phyloP scores from a whole-genome alignment of 2,329 filamentous ascomycete genomes.

The Amphichorda felina region DNA sequence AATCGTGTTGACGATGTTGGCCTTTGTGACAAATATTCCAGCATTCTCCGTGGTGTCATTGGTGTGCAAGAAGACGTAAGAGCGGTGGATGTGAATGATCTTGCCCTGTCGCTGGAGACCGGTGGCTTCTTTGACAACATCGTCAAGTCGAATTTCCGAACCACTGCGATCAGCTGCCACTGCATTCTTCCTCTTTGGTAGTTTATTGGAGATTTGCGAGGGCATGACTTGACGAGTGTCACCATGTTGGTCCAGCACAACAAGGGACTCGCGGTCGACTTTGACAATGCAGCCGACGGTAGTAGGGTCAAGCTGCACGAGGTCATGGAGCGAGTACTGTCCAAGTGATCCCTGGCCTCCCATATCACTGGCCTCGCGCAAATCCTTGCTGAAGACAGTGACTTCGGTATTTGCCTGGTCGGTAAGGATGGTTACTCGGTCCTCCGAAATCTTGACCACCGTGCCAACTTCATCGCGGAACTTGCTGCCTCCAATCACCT shows the following conservation, averaged over 20 bases:
- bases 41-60: conserved; percentile 76
- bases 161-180: conserved; percentile 90
- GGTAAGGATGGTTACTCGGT: conserved; percentile 83
- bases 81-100: conserved; percentile 87
- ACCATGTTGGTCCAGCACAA: conserved; percentile 83
- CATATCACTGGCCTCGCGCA: conserved; percentile 85
- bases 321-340: conserved; percentile 83
- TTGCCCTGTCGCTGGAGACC: conserved; percentile 79
- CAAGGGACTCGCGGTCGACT: conserved; percentile 85
- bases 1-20: conserved; percentile 76
- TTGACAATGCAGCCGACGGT: conserved; percentile 92
- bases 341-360: conserved; percentile 76
- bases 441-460: conserved; percentile 86
- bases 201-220: conserved; percentile 82
- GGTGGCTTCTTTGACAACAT: conserved; percentile 82
- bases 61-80: conserved; percentile 84
- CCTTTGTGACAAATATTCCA: conserved; percentile 78
- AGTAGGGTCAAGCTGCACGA: conserved; percentile 85
- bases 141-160: conserved; percentile 82
- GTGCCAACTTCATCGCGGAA: conserved; percentile 94
- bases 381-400: conserved; percentile 94
- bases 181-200: conserved; percentile 69
- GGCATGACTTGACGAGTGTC: conserved; percentile 73
- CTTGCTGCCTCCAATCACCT: conserved; percentile 91
- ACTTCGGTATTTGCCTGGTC: conserved; percentile 91